phyloP scores from a whole-genome alignment of 78 protist species.

The Dictyostelium purpureum region DNA sequence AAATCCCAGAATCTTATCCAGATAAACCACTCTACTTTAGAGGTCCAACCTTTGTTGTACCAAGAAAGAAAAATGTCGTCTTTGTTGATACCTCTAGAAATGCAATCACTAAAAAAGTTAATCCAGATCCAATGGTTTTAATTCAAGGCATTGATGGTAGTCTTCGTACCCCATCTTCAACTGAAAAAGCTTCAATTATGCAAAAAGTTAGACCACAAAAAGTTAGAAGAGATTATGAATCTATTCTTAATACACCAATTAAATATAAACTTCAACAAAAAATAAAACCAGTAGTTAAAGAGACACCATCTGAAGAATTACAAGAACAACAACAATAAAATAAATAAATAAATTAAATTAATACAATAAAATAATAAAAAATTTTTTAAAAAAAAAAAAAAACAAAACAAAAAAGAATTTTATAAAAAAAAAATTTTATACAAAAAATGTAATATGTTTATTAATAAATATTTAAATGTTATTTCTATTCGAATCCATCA shows the following conservation, averaged over 20 bases:
- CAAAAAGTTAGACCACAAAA: slow-evolving; percentile 27
- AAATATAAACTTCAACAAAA: slow-evolving; percentile 1
- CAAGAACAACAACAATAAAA: too few species aligned
- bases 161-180: slow-evolving; percentile 64
- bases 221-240: slow-evolving; percentile 22
- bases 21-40: slow-evolving; percentile 72
- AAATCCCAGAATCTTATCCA: slow-evolving; percentile 32
- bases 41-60: slow-evolving; percentile 20
- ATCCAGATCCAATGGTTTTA: slow-evolving; percentile 72
- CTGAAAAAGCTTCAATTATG: background rate
- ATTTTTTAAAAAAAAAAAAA: too few species aligned
- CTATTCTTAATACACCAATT: background rate
- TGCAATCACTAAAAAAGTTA: slow-evolving; percentile 41
- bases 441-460: too few species aligned
- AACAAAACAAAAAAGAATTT: too few species aligned
- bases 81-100: slow-evolving; percentile 61
- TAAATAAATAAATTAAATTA: too few species aligned
- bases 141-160: slow-evolving; percentile 72
- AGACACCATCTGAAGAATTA: too few species aligned
- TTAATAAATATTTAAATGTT: too few species aligned
- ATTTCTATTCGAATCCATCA: slow-evolving; percentile 54
- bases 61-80: slow-evolving; percentile 55
- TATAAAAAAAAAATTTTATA: too few species aligned
- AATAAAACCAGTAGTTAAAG: background rate
- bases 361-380: too few species aligned